Base-by-base conservation (phyloP, 2,329 filamentous ascomycete species). In the Fusarium sp. region DNA sequence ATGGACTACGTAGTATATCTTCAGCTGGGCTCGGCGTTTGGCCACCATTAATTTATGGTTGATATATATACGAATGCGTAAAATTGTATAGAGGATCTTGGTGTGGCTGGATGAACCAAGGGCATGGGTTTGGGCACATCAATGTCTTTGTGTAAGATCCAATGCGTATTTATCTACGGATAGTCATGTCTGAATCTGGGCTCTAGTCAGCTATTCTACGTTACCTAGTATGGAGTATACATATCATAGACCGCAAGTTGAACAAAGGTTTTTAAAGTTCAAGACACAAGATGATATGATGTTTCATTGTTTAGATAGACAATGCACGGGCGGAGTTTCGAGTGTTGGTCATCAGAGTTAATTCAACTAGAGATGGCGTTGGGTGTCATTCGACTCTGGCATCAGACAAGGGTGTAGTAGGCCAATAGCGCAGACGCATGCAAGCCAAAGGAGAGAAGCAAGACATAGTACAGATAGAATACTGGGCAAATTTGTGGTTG, bases 301-400 rank as follows among this genome's bases (percentile, higher is more conserved):
- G n/a, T 27, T 29, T 18, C 10, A 40, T 53, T 20, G 13, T 16
- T 4, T 41, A 20, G 37, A 22, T 53, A 14, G 13, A 42, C n/a
- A n/a, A 20, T 10, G 32, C 25, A 27, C 6, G 34, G 12, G 11
- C 9, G 4, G 13, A 41, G 13, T 34, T 34, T 25, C 20, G 42
- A 49, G 25, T 49, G 29, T 51, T 65, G 58, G 13, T 24, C 30
- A 22, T 32, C 24, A n/a, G 6, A 41, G 14, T 52, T 24, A 42
- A 42, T 29, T 10, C 25, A 30, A 37, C 41, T n/a, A 24, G 27
- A 52, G 27, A 29, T n/a, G 40, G 29, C 9, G 40, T 34, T 48
- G 61, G 48, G 48, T 60, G 63, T 27, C 63, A 66, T 61, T 66
- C 41, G 22, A 32, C 20, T 16, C 47, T 22, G 24, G 24, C 27